Conservation (phyloP, 2,329 filamentous ascomycete species). For the Neodidymelliopsis sp. region DNA sequence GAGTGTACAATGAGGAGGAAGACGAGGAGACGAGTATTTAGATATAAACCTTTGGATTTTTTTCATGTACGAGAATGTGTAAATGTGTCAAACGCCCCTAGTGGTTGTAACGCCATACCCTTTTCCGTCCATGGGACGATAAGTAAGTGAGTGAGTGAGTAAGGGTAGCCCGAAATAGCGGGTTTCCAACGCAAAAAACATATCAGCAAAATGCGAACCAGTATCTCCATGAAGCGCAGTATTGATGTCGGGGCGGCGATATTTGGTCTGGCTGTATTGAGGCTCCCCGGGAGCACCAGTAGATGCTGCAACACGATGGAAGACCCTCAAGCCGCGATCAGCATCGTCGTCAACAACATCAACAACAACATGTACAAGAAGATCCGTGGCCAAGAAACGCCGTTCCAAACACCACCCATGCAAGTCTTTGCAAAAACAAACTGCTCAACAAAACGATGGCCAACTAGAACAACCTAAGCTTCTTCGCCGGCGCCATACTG, state of each 20-base stretch:
- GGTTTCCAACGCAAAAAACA: no score
- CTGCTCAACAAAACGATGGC: background rate
- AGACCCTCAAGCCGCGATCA: slow-evolving; percentile 28
- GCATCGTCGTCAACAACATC: no score
- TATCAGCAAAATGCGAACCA: no score
- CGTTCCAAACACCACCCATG: background rate
- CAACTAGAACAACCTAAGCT: slow-evolving; percentile 34
- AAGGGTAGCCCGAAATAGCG: background rate
- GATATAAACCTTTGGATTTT: background rate
- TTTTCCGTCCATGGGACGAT: slow-evolving; percentile 14
- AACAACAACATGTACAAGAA: no score
- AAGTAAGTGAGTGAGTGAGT: no score
- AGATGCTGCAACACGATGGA: slow-evolving; percentile 29
- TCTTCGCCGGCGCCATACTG: slow-evolving; percentile 36
- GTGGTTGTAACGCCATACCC: slow-evolving; percentile 5
- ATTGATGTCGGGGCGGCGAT: background rate
- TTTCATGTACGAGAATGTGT: background rate
- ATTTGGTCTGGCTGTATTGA: slow-evolving; percentile 29
- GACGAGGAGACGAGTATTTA: background rate
- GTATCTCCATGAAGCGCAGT: background rate
- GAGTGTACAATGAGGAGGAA: background rate
- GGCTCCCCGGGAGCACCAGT: slow-evolving; percentile 25
- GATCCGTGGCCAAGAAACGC: slow-evolving; percentile 8
- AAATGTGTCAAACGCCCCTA: background rate
- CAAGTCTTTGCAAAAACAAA: background rate